phyloP scores from a whole-genome alignment of 2,329 filamentous ascomycete species.

The Diaporthe sp. region DNA sequence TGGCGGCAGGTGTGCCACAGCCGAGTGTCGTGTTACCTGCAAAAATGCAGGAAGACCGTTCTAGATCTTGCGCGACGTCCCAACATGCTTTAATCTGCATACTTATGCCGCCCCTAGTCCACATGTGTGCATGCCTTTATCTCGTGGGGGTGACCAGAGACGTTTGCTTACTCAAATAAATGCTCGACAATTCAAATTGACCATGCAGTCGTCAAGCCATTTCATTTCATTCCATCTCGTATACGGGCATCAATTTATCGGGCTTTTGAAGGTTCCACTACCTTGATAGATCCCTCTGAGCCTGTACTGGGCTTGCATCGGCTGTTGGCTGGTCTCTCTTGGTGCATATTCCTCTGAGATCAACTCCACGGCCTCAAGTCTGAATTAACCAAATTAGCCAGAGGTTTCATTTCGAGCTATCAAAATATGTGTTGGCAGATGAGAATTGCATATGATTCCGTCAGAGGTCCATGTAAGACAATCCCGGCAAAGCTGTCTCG shows the following conservation, averaged over 20 bases:
- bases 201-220: not conserved
- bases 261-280: not conserved
- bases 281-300: not conserved
- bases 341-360: not conserved
- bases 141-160: not conserved
- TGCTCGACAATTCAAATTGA: not conserved
- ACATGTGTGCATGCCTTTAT: not conserved
- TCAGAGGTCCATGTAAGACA: not conserved
- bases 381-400: not conserved
- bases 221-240: not conserved
- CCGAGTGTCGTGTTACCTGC: not conserved
- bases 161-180: not conserved
- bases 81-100: not conserved
- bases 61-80: not conserved
- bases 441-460: not conserved
- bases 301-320: not conserved
- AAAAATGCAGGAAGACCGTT: not conserved
- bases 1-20: not conserved
- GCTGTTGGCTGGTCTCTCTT: not conserved
- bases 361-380: not conserved
- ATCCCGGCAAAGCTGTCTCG: not conserved
- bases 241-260: not conserved
- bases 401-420: not conserved
- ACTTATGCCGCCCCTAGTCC: not conserved
- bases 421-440: not conserved